Conservation (phyloP, 2,329 filamentous ascomycete species). For the Aspergillus thermomutatus region DNA sequence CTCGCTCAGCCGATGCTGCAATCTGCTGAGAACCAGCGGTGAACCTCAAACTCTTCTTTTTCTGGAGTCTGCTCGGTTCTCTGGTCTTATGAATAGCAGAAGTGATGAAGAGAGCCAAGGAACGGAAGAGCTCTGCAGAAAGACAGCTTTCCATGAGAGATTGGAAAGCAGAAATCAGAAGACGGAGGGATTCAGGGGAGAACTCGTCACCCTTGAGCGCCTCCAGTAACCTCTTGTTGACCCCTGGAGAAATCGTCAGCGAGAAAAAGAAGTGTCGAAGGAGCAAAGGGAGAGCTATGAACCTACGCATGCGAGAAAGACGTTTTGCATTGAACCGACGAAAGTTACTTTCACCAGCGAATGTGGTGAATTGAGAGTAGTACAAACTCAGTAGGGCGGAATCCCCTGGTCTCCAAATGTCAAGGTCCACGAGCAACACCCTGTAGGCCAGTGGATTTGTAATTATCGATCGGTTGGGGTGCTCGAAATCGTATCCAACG, state of each 20-base stretch:
- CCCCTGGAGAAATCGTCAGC: conserved; percentile 54
- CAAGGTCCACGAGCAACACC: conserved; percentile 84
- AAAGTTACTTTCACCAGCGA: conserved; percentile 85
- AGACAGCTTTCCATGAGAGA: conserved; percentile 76
- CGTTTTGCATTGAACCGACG: conserved; percentile 88
- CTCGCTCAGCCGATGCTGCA: conserved; percentile 33
- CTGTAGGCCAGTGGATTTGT: conserved; percentile 94
- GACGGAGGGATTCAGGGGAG: conserved; percentile 65
- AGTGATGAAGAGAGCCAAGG: conserved; percentile 86
- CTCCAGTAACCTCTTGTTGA: conserved; percentile 85
- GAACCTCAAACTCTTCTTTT: conserved; percentile 45
- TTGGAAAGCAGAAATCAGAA: conserved; percentile 76
- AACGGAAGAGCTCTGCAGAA: conserved; percentile 79
- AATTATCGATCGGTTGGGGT: conserved; percentile 83
- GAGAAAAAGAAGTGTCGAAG: not conserved
- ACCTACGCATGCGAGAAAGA: conserved; percentile 82
- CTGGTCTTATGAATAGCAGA: conserved; percentile 74
- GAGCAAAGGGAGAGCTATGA: not conserved
- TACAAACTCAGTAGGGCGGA: conserved; percentile 79
- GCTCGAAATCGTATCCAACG: conserved; percentile 79
- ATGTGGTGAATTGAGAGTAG: conserved; percentile 86
- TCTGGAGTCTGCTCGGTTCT: conserved; percentile 38
- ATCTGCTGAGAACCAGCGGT: conserved; percentile 26
- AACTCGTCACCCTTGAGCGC: conserved; percentile 83
- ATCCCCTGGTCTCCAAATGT: conserved; percentile 83